phyloP scores from a whole-genome alignment of 1,284 basidiomycete genomes.

The Pascua sp. region DNA sequence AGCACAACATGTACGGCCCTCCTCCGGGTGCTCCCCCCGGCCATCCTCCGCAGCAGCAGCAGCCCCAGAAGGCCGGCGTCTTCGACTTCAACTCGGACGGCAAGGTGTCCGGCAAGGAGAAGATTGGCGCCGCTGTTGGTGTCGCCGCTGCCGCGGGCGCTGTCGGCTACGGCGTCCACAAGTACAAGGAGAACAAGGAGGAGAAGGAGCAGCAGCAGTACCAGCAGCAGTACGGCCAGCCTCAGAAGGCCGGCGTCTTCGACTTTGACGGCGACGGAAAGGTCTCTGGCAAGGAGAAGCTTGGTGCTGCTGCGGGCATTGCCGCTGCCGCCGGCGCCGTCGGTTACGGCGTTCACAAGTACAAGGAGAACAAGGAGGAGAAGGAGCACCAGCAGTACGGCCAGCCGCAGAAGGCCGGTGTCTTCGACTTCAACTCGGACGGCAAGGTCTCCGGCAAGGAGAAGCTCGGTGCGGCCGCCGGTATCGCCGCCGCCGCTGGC shows the following conservation, averaged over 20 bases:
- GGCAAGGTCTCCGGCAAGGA: too few relatives aligned
- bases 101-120: background rate
- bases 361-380: conserved; percentile 5
- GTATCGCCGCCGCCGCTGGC: conserved; percentile 5
- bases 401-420: too few relatives aligned
- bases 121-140: conserved; percentile 2
- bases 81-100: too few relatives aligned
- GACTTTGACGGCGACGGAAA: too few relatives aligned
- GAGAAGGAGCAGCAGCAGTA: background rate
- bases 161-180: conserved; percentile 7
- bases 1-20: background rate
- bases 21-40: too few relatives aligned
- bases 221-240: background rate
- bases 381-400: background rate
- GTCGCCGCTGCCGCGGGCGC: conserved; percentile 4
- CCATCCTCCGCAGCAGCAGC: background rate
- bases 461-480: conserved; percentile 2
- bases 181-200: conserved; percentile 5
- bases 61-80: too few relatives aligned
- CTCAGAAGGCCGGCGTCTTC: too few relatives aligned
- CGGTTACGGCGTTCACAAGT: conserved; percentile 8
- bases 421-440: too few relatives aligned
- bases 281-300: background rate
- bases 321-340: conserved; percentile 4
- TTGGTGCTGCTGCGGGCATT: conserved; percentile 1